Conservation (phyloP, 345 rosid species). For the Citrus maxima region DNA sequence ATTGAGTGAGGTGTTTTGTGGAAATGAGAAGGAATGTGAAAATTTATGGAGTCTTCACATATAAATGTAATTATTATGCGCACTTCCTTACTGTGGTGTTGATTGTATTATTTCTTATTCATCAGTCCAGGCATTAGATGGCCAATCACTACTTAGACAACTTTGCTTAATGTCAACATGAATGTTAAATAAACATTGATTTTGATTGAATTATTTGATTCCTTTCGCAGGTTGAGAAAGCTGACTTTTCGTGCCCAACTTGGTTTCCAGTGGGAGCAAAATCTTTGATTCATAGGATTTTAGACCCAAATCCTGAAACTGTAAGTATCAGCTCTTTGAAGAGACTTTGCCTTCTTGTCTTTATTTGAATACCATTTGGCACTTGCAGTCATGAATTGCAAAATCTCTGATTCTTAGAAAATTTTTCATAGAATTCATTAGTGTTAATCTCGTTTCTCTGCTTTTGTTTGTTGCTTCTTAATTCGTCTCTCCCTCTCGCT, state of each 20-base stretch:
- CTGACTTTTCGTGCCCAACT: conserved; percentile 83
- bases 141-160: not conserved
- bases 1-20: not conserved
- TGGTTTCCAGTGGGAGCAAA: conserved; percentile 90
- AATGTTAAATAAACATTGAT: not conserved
- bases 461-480: conserved; percentile 7
- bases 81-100: not conserved
- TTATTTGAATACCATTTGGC: conserved; percentile 7
- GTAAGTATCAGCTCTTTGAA: conserved; percentile 40
- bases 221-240: conserved; percentile 68
- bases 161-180: not conserved
- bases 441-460: conserved; percentile 3
- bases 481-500: not conserved
- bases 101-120: not conserved
- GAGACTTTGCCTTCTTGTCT: conserved; percentile 3
- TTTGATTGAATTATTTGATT: not conserved
- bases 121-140: not conserved
- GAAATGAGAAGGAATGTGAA: not conserved
- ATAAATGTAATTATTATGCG: not conserved
- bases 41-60: not conserved
- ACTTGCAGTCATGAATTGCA: not conserved
- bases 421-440: conserved; percentile 5
- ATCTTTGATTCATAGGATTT: conserved; percentile 68
- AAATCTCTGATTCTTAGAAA: not conserved
- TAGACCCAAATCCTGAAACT: conserved; percentile 88